Evolutionary conservation across 805 yeast species (phyloP), one percentile per base, ranked within the genome.

Genomic region (Lipomyces mesembrius): DNA sequence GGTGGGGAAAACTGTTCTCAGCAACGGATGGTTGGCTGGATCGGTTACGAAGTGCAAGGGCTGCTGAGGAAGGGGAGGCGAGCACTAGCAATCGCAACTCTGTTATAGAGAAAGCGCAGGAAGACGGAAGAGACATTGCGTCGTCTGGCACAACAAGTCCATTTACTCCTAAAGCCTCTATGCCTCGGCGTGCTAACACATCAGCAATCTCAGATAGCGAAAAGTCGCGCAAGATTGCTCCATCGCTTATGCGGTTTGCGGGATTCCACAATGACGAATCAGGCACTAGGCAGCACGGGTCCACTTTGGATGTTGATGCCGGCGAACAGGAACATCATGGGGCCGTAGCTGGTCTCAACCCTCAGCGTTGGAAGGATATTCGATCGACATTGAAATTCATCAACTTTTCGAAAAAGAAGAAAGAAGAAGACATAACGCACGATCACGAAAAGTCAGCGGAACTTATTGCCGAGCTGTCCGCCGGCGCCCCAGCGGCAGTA

Each of bases 401-500:
- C 17, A 68, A 66, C 32, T 63, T 64, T 32, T 9, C 67, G 4
- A 68, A 66, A n/a, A 74, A 60, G 70, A 67, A 61, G 62, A 59
- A 56, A 61, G 68, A 57, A 66, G 76, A 69, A 2, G 66, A 63
- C 34, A 59, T 37, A 7, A 51, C 17, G 14, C 73, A 66, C 51
- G 76, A 74, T 32, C 70, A 72, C 51, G 68, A 77, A 46, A 75
- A 74, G 57, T 73, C 77, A 0, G 64, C 77, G 25, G 79, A 76
- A 56, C 67, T 87, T 57, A 77, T 87, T 12, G 80, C 82, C 39
- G 83, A 90, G 34, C 79, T 91, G 66, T 72, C 84, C 6, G 79
- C 89, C 3, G 96, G 90, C 11, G 82, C 88, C 12, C 93, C 97
- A 0, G 89, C 91, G 2, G 88, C 91, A 0, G 79, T 91, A 65